Percentiles rank a stretch among this genome's conserved stretches.
Evolutionary conservation across 2,329 filamentous ascomycete species (phyloP).

Genomic region (Fusarium tupiense): DNA sequence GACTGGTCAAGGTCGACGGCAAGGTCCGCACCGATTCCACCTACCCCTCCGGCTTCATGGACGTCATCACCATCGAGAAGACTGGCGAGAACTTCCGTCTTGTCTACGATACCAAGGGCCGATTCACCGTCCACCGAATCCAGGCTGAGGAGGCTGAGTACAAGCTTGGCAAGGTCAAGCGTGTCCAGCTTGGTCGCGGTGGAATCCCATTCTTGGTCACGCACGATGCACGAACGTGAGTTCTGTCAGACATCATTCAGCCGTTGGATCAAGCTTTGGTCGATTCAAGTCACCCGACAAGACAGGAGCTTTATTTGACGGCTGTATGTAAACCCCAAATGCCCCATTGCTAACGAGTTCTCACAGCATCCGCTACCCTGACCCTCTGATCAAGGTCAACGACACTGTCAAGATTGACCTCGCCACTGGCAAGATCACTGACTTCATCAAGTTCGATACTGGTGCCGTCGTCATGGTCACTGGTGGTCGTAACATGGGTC

Average conservation of each 20-base stretch:
- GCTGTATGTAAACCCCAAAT: constrained; percentile 60
- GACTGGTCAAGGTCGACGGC: constrained; percentile 98
- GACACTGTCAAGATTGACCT: constrained; percentile 99
- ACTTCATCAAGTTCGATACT: constrained; percentile 99
- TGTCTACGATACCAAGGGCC: constrained; percentile 99
- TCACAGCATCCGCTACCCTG: constrained; percentile 96
- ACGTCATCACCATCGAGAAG: constrained; percentile 99
- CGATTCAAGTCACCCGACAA: constrained; percentile 56
- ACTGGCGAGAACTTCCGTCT: constrained; percentile 99
- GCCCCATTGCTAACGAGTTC: constrained; percentile 52
- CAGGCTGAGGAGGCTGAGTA: constrained; percentile 98
- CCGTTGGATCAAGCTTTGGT: constrained; percentile 99
- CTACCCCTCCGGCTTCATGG: constrained; percentile 99
- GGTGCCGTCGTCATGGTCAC: constrained; percentile 98
- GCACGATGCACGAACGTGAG: constrained; percentile 99
- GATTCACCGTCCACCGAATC: constrained; percentile 99
- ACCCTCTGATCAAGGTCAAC: constrained; percentile 99
- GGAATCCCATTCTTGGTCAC: constrained; percentile 99
- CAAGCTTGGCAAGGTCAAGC: constrained; percentile 99
- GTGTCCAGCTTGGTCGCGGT: constrained; percentile 98
- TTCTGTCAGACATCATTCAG: constrained; percentile 98
- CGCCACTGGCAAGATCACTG: constrained; percentile 94
- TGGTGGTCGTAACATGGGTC: constrained; percentile 99
- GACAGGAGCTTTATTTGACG: constrained; percentile 57
- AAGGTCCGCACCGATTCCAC: constrained; percentile 99